Conservation (phyloP, 257 asterid genomes). For the Ocimum tenuiflorum region DNA sequence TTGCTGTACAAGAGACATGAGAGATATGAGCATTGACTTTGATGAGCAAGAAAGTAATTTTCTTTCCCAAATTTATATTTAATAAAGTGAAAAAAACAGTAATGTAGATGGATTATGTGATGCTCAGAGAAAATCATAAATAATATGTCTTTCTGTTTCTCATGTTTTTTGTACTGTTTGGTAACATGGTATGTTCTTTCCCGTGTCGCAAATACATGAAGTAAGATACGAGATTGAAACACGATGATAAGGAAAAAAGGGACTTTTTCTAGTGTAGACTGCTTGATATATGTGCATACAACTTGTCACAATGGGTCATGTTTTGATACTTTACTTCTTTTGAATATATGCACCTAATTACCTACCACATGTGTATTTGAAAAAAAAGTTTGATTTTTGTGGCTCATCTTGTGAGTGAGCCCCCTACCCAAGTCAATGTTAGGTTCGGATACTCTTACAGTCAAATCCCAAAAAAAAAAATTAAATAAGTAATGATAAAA, state of each 20-base stretch:
- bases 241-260: background rate
- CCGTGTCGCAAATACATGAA: no score
- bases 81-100: background rate
- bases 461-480: no score
- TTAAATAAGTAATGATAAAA: no score
- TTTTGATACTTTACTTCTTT: background rate
- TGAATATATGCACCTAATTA: conserved; percentile 22
- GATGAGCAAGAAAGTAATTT: conserved; percentile 69
- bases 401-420: background rate
- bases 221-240: background rate
- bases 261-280: no score
- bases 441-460: no score
- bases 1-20: conserved; percentile 58
- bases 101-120: background rate
- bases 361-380: conserved; percentile 7
- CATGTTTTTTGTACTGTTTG: no score
- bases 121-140: background rate
- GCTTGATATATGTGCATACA: background rate
- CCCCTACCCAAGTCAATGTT: conserved; percentile 22
- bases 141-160: background rate
- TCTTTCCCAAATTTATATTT: background rate
- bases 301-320: conserved; percentile 6
- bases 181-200: background rate
- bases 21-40: conserved; percentile 64
- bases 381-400: background rate